Evolutionary conservation across 305 asterid species (phyloP), one percentile per base, ranked within the genome.

Genomic region (Fraxinus xanthoxyloides): DNA sequence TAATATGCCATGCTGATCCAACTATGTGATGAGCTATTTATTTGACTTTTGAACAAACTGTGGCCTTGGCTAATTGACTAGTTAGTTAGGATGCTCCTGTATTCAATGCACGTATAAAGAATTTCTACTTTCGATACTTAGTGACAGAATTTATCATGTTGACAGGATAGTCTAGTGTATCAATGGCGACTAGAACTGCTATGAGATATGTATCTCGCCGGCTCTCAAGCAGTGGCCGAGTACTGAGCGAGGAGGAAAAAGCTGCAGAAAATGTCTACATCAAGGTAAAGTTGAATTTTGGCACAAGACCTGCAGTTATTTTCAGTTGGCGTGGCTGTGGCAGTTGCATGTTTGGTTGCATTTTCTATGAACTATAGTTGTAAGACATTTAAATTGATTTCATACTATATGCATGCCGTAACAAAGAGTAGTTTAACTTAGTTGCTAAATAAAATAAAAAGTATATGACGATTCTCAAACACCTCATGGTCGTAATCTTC

Each of bases 231-330:
- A 65, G 89, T 83, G 96, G 97, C 75, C 92, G 84, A 83, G 56
- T 94, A 80, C 89, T 93, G 76, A 79, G 95, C 31, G 97, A 93
- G 92, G 98, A 94, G 89, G 98, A 93, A 87, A 91, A 89, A 88
- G 98, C 98, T 89, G 98, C 98, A 74, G 97, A 94, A 89, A 94
- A 93, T 82, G 78, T 94, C 85, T 94, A 91, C 89, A 94, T 94
- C 82, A 93, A 92, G 97, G 97, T 94, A 65, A 67, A 83, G 46
- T 31, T 23, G 63, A 69, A 21, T 77, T 69, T 38, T 51, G 59
- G 35, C 72, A 26, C 48, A 21, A n/a, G 61, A 34, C 46, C 12
- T 0, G 13, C 46, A 12, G 23, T 81, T 3, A 26, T 24, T 65
- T 17, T 63, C 6, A 19, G 35, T 65, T n/a, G 17, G 26, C 8